These are phyloP conservation scores for Yamadazyma endophytica DNA, from an alignment of 805 yeast genomes.

Conservation along the genomic window DNA sequence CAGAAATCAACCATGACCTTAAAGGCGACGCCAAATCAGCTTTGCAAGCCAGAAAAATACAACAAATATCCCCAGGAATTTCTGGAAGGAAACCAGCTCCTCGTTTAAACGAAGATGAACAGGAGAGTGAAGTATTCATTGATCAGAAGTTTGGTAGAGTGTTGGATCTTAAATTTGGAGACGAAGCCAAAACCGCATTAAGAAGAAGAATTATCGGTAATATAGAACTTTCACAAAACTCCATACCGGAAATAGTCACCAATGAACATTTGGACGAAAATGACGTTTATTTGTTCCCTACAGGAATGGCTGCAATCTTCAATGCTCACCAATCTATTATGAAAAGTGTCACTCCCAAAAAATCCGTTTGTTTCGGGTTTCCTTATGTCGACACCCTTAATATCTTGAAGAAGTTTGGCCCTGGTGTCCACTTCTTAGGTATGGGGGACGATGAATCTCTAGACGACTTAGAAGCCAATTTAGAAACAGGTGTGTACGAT, in stretches of 20 bases:
- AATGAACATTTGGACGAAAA: conserved; percentile 28
- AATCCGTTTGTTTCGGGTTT: conserved; percentile 91
- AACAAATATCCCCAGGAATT: conserved; percentile 11
- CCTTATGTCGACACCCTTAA: conserved; percentile 93
- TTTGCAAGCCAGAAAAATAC: conserved; percentile 20
- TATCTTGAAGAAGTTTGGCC: conserved; percentile 83
- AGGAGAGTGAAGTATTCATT: conserved; percentile 51
- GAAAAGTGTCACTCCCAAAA: conserved; percentile 29
- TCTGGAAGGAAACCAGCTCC: conserved; percentile 28
- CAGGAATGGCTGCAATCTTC: conserved; percentile 93
- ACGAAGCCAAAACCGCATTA: conserved; percentile 71
- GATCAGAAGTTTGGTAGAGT: conserved; percentile 92
- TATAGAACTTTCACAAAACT: conserved; percentile 39
- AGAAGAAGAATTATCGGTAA: conserved; percentile 71
- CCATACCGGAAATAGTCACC: conserved; percentile 14
- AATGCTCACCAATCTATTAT: conserved; percentile 65
- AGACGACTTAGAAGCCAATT: conserved; percentile 56
- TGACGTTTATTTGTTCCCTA: conserved; percentile 80
- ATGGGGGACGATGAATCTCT: conserved; percentile 72
- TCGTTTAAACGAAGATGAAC: conserved; percentile 15
- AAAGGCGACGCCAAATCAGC: conserved; percentile 23
- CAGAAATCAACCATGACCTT: conserved; percentile 1
- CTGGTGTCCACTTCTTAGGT: conserved; percentile 84
- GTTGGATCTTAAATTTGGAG: conserved; percentile 70
- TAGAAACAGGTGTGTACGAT: conserved; percentile 51